Evolutionary conservation across 805 yeast genomes (phyloP).

Genomic region (Metschnikowia kofuensis): DNA sequence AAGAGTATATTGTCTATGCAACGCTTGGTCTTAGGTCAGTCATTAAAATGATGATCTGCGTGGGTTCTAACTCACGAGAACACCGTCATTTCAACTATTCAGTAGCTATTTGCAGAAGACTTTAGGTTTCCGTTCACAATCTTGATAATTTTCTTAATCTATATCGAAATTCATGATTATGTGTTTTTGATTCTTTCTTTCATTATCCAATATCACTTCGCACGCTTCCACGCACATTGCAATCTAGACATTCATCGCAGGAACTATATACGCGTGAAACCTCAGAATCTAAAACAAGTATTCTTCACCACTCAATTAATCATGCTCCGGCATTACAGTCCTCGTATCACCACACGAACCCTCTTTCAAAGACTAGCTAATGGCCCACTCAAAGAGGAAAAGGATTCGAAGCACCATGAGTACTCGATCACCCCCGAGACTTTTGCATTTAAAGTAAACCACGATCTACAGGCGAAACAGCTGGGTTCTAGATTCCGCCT

Average conservation of each 20-base stretch:
- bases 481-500: not conserved
- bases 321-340: conserved; percentile 12
- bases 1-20: too few relatives aligned
- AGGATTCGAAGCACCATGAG: conserved; percentile 33
- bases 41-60: too few relatives aligned
- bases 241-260: not conserved
- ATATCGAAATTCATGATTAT: too few relatives aligned
- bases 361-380: conserved; percentile 22
- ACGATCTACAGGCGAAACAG: conserved; percentile 1
- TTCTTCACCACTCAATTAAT: too few relatives aligned
- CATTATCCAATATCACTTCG: not conserved
- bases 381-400: conserved; percentile 18
- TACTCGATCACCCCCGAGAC: conserved; percentile 46
- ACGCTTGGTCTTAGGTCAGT: too few relatives aligned
- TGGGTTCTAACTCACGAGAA: too few relatives aligned
- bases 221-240: not conserved
- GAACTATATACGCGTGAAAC: not conserved
- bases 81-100: too few relatives aligned
- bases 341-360: conserved; percentile 9
- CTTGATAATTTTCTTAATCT: too few relatives aligned
- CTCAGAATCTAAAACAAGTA: too few relatives aligned
- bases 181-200: too few relatives aligned
- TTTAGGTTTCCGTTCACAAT: too few relatives aligned
- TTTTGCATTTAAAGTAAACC: conserved; percentile 40
- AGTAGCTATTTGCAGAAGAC: too few relatives aligned